phyloP scores from a whole-genome alignment of 2,329 filamentous ascomycete genomes.

The Fusarium sp. region DNA sequence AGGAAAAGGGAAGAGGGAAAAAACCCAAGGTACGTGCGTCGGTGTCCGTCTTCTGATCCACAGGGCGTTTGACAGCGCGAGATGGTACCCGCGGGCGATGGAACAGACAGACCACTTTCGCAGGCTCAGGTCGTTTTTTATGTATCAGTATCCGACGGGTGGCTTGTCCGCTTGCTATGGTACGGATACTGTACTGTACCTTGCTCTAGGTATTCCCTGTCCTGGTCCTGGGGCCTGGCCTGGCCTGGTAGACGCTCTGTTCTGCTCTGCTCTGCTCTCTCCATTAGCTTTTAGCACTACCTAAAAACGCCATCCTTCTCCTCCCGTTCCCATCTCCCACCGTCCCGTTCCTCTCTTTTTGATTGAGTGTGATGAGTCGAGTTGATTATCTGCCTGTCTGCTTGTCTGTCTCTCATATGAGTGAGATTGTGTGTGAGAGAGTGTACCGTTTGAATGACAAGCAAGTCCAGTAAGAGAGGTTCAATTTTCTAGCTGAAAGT shows the following conservation, averaged over 20 bases:
- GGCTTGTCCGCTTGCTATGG: constrained; percentile 13
- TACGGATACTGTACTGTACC: neutral
- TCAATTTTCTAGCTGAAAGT: constrained; percentile 17
- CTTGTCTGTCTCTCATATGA: neutral
- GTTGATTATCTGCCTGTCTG: neutral
- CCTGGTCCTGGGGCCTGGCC: neutral
- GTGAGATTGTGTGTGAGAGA: neutral
- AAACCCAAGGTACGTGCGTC: neutral
- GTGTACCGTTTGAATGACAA: neutral
- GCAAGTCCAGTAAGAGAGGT: neutral
- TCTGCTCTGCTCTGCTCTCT: neutral
- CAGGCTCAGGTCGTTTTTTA: neutral
- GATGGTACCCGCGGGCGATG: constrained; percentile 1
- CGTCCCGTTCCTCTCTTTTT: neutral
- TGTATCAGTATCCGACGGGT: constrained; percentile 24
- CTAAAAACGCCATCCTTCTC: constrained; percentile 27
- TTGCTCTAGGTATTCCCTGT: neutral
- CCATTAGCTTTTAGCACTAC: constrained; percentile 3
- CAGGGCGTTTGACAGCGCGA: constrained; percentile 27
- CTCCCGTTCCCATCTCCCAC: constrained; percentile 2
- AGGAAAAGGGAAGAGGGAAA: neutral
- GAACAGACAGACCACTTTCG: neutral
- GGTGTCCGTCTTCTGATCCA: constrained; percentile 33
- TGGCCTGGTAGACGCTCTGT: neutral
- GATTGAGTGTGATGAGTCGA: neutral